Evolutionary conservation across 2,329 filamentous ascomycete species (phyloP).

Genomic region (Albophoma yamanashiensis): DNA sequence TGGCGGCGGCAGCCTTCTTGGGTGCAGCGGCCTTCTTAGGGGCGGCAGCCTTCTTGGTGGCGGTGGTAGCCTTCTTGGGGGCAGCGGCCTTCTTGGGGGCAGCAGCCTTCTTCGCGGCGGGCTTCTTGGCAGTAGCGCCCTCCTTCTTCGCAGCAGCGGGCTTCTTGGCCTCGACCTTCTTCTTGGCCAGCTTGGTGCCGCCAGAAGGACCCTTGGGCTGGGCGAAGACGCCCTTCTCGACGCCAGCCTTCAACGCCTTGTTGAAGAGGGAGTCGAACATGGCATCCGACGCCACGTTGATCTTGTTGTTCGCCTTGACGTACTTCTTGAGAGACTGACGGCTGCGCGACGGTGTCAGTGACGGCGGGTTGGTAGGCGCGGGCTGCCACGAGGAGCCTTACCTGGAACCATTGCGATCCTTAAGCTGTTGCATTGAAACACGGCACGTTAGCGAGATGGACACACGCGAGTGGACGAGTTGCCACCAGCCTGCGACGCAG

Average conservation of each 20-base stretch:
- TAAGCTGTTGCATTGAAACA: slow-evolving; percentile 35
- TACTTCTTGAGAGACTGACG: slow-evolving; percentile 53
- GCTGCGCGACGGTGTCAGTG: slow-evolving; percentile 20
- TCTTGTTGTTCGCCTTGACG: slow-evolving; percentile 43
- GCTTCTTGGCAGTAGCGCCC: slow-evolving; percentile 13
- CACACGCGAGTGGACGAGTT: neutral
- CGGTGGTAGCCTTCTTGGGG: slow-evolving; percentile 26
- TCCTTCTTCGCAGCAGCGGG: slow-evolving; percentile 21
- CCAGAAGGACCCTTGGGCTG: slow-evolving; percentile 89
- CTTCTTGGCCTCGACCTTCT: slow-evolving; percentile 37
- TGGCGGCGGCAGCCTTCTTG: slow-evolving; percentile 18
- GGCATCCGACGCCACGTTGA: slow-evolving; percentile 32
- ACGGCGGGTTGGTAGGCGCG: slow-evolving; percentile 1
- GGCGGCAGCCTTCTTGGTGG: slow-evolving; percentile 35
- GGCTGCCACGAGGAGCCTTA: slow-evolving; percentile 8
- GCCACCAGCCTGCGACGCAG: neutral
- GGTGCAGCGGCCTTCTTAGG: slow-evolving; percentile 24
- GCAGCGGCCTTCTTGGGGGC: slow-evolving; percentile 15
- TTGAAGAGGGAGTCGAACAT: slow-evolving; percentile 71
- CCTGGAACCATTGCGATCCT: slow-evolving; percentile 49
- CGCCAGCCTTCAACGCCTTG: slow-evolving; percentile 70
- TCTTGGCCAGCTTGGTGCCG: slow-evolving; percentile 87
- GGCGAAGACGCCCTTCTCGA: slow-evolving; percentile 76
- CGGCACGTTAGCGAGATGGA: slow-evolving; percentile 23
- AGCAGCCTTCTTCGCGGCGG: slow-evolving; percentile 12